Evolutionary conservation across 2,329 filamentous ascomycete genomes (phyloP).

Genomic region (Beauveria pseudobassiana): DNA sequence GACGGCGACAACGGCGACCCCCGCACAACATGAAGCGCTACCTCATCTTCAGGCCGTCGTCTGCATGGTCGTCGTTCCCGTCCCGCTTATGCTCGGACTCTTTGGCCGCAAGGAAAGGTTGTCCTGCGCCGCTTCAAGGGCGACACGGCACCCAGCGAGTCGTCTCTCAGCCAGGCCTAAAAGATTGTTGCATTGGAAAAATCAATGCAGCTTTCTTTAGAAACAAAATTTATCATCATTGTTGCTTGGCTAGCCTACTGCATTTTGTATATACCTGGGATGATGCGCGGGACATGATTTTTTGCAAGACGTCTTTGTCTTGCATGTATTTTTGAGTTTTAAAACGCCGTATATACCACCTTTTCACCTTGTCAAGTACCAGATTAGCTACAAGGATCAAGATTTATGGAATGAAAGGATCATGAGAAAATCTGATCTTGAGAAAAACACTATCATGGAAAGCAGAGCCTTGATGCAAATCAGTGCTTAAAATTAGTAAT

Average conservation of each 20-base stretch:
- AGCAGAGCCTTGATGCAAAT: neutral
- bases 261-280: neutral
- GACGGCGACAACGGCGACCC: constrained; percentile 41
- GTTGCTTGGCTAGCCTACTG: neutral
- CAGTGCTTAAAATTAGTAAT: neutral
- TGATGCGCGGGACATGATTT: neutral
- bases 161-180: neutral
- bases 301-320: neutral
- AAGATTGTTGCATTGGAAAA: neutral
- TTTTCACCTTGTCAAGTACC: neutral
- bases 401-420: neutral
- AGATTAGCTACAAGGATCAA: neutral
- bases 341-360: neutral
- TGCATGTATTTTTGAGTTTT: neutral
- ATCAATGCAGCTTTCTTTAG: neutral
- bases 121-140: constrained; percentile 41
- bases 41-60: constrained; percentile 75
- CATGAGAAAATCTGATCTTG: neutral
- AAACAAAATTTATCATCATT: neutral
- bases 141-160: constrained; percentile 25
- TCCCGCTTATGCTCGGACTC: constrained; percentile 61
- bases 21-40: constrained; percentile 66
- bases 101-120: constrained; percentile 55
- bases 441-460: neutral
- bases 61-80: constrained; percentile 54